These are phyloP conservation scores for Wickerhamiella hasegawae DNA, from an alignment of 805 yeast genomes.

Conservation along the genomic window DNA sequence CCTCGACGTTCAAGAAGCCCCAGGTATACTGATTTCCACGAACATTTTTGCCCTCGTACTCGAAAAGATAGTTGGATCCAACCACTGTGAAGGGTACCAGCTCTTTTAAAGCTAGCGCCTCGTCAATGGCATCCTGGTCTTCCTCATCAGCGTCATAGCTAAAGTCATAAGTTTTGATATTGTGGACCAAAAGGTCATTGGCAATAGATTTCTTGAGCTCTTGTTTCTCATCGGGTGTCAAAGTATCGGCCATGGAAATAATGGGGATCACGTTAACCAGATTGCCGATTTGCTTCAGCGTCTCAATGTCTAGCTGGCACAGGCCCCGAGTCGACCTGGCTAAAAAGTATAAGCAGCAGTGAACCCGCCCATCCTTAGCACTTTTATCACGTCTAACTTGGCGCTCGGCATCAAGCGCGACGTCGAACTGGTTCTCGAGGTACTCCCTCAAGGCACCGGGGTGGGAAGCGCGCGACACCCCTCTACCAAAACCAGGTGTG, in stretches of 20 bases:
- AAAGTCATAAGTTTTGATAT: conserved; percentile 59
- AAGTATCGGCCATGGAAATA: conserved; percentile 63
- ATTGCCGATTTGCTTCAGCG: conserved; percentile 52
- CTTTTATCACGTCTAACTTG: conserved; percentile 75
- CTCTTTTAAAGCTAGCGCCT: conserved; percentile 26
- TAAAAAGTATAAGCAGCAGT: conserved; percentile 65
- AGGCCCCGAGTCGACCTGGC: conserved; percentile 35
- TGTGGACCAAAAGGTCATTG: conserved; percentile 39
- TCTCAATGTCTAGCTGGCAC: conserved; percentile 54
- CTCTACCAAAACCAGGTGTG: conserved; percentile 68
- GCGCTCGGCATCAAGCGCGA: conserved; percentile 65
- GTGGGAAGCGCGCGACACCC: conserved; percentile 40
- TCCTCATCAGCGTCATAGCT: conserved; percentile 47
- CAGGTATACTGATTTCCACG: conserved; percentile 48
- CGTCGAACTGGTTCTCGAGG: conserved; percentile 54
- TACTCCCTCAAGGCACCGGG: conserved; percentile 34
- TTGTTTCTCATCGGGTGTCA: conserved; percentile 68
- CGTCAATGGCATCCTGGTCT: conserved; percentile 24
- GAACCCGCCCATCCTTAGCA: conserved; percentile 59
- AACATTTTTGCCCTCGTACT: conserved; percentile 21
- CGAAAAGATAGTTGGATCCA: conserved; percentile 27
- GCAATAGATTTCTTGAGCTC: conserved; percentile 56
- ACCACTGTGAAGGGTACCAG: conserved; percentile 49
- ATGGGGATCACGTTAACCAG: conserved; percentile 76
- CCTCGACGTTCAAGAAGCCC: conserved; percentile 40